Base-by-base conservation (phyloP, 2,329 filamentous ascomycete genomes). In the Plenodomus tracheiphilus region DNA sequence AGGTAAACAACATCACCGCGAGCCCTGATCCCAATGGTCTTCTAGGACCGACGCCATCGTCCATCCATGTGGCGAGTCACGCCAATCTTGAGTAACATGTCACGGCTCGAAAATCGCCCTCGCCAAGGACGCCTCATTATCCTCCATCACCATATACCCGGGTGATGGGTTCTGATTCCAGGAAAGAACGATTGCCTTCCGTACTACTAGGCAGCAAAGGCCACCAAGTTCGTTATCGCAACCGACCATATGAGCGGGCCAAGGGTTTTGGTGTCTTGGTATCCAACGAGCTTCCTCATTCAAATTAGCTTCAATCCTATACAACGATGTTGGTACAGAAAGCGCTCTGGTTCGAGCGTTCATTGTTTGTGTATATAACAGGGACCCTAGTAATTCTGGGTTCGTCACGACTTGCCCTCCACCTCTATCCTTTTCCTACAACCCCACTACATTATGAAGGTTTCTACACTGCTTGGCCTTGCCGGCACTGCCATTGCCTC, bases 401-500 rank as follows among this genome's bases (percentile, higher is more conserved):
- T 28, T 17, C 41, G 44, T 15, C 17, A 57, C 51, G 53, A 46
- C 45, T 41, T 25, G 32, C 49, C 40, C 19, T 34, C 39, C 34
- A 20, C 35, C 36, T 36, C 46, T 44, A 30, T 47, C 25, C 34
- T 36, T 37, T 30, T 36, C 41, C 42, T 34, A 11, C 47, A 42
- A 34, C 15, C 19, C 21, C 39, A 25, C 41, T 16, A 32, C 42
- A 34, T 40, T 35, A 69, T 69, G 63, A 69, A 64, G 57, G 51
- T 65, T 40, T 54, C 58, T 32, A 39, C 58, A 2, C 48, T 68
- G 40, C 59, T 68, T 28, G 52, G 59, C 37, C 39, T 69, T 16
- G 62, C 65, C 13, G 56, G 53, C 4, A 51, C 53, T 17, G 62
- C 54, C n/a, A 47, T 69, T 17, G 65, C 64, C 16, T 60, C 60